phyloP scores from a whole-genome alignment of 768 basidiomycete species.

The Kondoa malvinella region DNA sequence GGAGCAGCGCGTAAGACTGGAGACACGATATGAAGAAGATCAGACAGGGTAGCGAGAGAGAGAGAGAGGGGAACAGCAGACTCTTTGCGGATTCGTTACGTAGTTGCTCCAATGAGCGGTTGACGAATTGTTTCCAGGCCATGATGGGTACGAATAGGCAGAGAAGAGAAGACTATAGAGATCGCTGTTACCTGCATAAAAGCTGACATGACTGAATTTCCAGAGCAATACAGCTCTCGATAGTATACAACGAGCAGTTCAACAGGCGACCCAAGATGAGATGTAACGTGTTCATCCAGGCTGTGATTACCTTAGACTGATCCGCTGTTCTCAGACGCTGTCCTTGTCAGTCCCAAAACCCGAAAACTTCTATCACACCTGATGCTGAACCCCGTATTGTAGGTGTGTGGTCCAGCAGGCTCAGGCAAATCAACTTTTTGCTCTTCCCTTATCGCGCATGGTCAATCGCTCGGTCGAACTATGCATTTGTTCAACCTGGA shows the following conservation, averaged over 20 bases:
- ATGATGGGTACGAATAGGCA: background rate
- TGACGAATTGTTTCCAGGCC: slow-evolving; percentile 21
- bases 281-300: too few species aligned
- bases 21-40: background rate
- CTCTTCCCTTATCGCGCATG: slow-evolving; percentile 69
- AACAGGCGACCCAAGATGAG: too few species aligned
- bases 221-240: too few species aligned
- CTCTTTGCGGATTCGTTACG: slow-evolving; percentile 19
- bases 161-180: background rate
- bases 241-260: too few species aligned
- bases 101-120: slow-evolving; percentile 24
- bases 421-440: slow-evolving; percentile 96
- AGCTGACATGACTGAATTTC: too few species aligned
- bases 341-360: background rate
- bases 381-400: background rate
- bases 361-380: background rate
- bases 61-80: background rate
- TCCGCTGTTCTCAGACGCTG: background rate
- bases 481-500: slow-evolving; percentile 94
- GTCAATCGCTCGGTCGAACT: slow-evolving; percentile 58
- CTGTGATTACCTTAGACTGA: too few species aligned
- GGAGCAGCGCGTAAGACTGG: slow-evolving; percentile 25
- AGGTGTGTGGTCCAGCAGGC: slow-evolving; percentile 63
- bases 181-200: too few species aligned
- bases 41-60: background rate